Percentiles rank a stretch among this genome's conserved stretches.
These are phyloP conservation scores for Metarhizium robertsii DNA, from an alignment of 2,329 filamentous ascomycete species.

Conservation along the genomic window DNA sequence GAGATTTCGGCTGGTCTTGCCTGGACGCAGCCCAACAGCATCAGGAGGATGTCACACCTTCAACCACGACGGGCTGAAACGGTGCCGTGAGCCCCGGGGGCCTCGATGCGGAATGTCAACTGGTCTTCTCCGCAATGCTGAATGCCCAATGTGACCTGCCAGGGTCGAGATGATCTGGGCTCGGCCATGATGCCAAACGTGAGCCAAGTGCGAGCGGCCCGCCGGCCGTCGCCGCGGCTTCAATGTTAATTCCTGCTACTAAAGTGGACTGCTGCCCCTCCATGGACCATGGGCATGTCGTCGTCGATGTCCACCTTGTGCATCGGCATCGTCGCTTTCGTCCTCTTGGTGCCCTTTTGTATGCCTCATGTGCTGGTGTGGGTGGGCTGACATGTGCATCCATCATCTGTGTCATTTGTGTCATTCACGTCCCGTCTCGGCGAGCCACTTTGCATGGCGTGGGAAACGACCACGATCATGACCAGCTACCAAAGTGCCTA, in stretches of 20 bases:
- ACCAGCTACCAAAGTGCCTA: too few species aligned
- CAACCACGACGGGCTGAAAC: background rate
- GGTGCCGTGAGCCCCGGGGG: background rate
- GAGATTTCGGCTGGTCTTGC: background rate
- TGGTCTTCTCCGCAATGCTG: background rate
- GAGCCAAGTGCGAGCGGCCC: too few species aligned
- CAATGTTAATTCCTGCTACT: too few species aligned
- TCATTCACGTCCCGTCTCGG: too few species aligned
- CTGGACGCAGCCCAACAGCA: background rate
- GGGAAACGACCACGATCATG: too few species aligned
- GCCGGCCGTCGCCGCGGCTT: too few species aligned
- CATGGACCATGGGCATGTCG: too few species aligned
- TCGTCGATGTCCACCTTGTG: too few species aligned
- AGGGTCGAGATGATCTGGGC: background rate
- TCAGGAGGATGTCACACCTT: background rate
- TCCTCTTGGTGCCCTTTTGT: too few species aligned
- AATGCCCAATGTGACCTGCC: background rate
- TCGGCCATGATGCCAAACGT: background rate
- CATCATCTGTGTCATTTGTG: background rate
- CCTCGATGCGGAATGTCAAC: background rate
- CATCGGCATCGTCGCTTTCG: too few species aligned
- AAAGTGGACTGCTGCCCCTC: too few species aligned
- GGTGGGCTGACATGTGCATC: constrained; percentile 1
- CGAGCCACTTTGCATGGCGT: too few species aligned
- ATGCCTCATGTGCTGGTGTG: background rate